These are phyloP conservation scores for Perilla frutescens DNA, from an alignment of 257 asterid genomes.

Conservation along the genomic window DNA sequence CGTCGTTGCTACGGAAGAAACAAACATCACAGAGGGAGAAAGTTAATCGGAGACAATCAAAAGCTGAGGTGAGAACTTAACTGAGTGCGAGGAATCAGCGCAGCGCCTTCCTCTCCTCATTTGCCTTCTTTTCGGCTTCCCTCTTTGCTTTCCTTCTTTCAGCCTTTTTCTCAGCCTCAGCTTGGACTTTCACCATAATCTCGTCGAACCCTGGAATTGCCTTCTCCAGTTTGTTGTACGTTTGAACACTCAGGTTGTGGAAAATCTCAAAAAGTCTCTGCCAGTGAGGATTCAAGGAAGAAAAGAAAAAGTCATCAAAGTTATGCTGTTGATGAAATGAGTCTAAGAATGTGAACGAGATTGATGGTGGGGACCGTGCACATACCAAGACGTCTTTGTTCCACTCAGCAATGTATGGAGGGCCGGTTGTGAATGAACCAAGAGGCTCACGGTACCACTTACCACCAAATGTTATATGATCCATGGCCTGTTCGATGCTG, in stretches of 20 bases:
- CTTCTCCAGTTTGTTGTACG: conserved; percentile 47
- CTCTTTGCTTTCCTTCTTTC: conserved; percentile 45
- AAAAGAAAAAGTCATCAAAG: background rate
- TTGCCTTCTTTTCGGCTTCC: conserved; percentile 48
- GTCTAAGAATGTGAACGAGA: background rate
- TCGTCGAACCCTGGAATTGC: conserved; percentile 70
- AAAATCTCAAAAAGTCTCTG: conserved; percentile 56
- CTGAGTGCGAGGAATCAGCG: background rate
- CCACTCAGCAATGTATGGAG: conserved; percentile 78
- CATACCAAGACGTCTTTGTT: conserved; percentile 65
- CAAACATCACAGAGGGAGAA: background rate
- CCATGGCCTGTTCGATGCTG: conserved; percentile 97
- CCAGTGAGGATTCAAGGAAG: conserved; percentile 34
- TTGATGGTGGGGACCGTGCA: background rate
- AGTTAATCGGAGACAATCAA: background rate
- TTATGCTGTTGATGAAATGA: background rate
- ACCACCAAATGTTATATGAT: conserved; percentile 78
- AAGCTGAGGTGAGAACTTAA: background rate
- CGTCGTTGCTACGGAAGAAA: conserved; percentile 9
- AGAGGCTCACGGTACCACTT: conserved; percentile 94
- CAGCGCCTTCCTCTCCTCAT: conserved; percentile 38
- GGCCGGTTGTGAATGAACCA: conserved; percentile 85
- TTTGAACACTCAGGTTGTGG: conserved; percentile 49
- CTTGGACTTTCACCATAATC: conserved; percentile 56
- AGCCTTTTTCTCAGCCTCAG: conserved; percentile 42